A percentile compares a stretch with the other conserved stretches of the same genome.
Conservation (phyloP, 495 filamentous ascomycete genomes). For the Sordaria brevicollis region DNA sequence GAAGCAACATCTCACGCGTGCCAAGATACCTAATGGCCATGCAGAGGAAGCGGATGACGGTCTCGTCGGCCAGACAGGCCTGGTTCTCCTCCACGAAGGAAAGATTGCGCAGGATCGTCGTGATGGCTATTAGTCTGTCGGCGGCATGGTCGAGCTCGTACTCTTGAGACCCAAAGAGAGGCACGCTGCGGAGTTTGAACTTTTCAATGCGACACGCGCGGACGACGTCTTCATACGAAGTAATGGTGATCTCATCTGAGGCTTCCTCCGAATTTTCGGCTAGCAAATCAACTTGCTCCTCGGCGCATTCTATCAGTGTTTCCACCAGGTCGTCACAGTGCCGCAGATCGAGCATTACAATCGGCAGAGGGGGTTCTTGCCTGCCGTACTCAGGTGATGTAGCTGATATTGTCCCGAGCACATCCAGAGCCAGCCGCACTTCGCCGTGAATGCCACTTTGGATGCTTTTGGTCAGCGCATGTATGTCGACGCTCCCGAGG, state of each 20-base stretch:
- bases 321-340: conserved; percentile 85
- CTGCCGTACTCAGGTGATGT: conserved; percentile 42
- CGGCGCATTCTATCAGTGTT: conserved; percentile 78
- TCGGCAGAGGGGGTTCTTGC: conserved; percentile 31
- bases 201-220: conserved; percentile 65
- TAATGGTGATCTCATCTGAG: conserved; percentile 69
- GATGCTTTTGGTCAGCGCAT: conserved; percentile 84
- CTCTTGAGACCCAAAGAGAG: conserved; percentile 62
- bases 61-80: conserved; percentile 54
- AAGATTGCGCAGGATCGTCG: conserved; percentile 85
- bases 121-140: conserved; percentile 80
- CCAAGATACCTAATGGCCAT: conserved; percentile 76
- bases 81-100: conserved; percentile 73
- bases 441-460: conserved; percentile 85
- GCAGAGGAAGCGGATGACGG: conserved; percentile 70
- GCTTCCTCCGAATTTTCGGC: conserved; percentile 72
- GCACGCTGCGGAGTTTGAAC: conserved; percentile 55
- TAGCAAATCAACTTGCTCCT: conserved; percentile 72
- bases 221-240: conserved; percentile 78
- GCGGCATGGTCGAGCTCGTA: conserved; percentile 80
- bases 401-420: conserved; percentile 60
- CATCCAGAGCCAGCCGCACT: conserved; percentile 78
- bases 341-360: conserved; percentile 40
- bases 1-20: conserved; percentile 77
- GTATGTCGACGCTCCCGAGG: conserved; percentile 78